These are phyloP conservation scores for Dalbergia oliveri DNA, from an alignment of 306 rosid species.

Conservation along the genomic window DNA sequence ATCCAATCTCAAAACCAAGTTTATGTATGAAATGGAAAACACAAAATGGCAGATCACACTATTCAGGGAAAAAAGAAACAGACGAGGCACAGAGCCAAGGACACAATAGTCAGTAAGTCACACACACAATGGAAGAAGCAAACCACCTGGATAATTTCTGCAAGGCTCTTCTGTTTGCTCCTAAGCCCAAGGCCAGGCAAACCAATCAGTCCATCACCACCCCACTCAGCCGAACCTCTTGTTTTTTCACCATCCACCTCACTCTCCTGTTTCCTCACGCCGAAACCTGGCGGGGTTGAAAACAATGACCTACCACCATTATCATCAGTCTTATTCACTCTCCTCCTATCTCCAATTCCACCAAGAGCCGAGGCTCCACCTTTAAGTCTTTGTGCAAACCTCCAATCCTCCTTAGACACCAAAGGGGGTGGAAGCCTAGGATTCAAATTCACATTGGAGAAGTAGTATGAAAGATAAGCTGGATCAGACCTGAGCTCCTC, in stretches of 20 bases:
- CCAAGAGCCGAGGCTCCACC: constrained; percentile 74
- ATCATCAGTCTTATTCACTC: constrained; percentile 64
- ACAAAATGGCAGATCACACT: background rate
- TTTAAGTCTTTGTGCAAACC: constrained; percentile 64
- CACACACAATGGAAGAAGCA: constrained; percentile 23
- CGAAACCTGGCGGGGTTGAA: constrained; percentile 82
- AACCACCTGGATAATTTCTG: constrained; percentile 82
- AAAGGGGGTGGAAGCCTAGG: constrained; percentile 91
- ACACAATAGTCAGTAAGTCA: background rate
- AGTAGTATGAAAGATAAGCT: constrained; percentile 77
- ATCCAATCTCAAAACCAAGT: no score
- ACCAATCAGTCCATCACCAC: constrained; percentile 87
- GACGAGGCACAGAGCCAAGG: background rate
- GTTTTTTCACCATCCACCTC: constrained; percentile 60
- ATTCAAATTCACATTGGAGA: constrained; percentile 82
- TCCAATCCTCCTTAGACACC: constrained; percentile 80
- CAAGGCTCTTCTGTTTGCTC: constrained; percentile 80
- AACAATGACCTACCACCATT: constrained; percentile 65
- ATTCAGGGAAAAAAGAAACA: constrained; percentile 4
- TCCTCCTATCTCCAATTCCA: constrained; percentile 91
- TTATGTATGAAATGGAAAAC: no score
- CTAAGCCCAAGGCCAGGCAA: constrained; percentile 85
- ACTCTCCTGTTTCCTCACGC: constrained; percentile 64
- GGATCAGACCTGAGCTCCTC: constrained; percentile 97
- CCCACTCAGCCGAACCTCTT: constrained; percentile 80